phyloP scores from a whole-genome alignment of 2,329 filamentous ascomycete species.

The Chalaropsis ovoidea region DNA sequence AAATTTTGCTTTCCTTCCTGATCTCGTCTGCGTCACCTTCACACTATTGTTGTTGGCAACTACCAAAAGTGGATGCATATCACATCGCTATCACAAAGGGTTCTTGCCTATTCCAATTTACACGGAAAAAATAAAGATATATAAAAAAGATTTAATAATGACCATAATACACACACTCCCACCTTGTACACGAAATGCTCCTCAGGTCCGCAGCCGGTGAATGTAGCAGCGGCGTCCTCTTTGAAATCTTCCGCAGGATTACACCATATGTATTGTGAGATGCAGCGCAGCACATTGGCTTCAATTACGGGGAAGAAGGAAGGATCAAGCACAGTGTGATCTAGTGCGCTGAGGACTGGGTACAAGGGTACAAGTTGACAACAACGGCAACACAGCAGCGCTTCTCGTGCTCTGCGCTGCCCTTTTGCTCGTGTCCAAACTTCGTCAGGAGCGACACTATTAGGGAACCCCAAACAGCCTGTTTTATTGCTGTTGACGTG shows the following conservation, averaged over 20 bases:
- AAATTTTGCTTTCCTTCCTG: neutral
- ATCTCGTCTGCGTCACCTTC: neutral
- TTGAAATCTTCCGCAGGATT: neutral
- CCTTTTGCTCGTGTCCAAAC: too few species aligned
- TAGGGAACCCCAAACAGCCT: neutral
- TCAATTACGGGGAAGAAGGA: slow-evolving; percentile 14
- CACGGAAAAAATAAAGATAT: neutral
- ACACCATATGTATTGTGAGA: neutral
- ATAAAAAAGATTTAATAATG: neutral
- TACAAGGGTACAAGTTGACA: neutral
- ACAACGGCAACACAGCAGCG: neutral
- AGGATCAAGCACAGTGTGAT: neutral
- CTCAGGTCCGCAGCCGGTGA: neutral
- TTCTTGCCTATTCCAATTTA: neutral
- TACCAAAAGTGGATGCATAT: neutral
- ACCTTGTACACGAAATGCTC: neutral
- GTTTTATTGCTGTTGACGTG: slow-evolving; percentile 11
- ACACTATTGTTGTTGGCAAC: neutral
- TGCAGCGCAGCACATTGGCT: slow-evolving; percentile 7
- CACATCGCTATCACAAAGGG: neutral
- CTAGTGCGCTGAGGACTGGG: neutral
- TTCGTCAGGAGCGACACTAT: neutral
- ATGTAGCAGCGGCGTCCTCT: neutral
- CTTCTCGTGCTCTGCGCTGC: neutral
- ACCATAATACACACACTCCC: neutral